Evolutionary conservation across 371 early-diverging fungal genomes (phyloP).

Genomic region (Rhizopus stolonifer): DNA sequence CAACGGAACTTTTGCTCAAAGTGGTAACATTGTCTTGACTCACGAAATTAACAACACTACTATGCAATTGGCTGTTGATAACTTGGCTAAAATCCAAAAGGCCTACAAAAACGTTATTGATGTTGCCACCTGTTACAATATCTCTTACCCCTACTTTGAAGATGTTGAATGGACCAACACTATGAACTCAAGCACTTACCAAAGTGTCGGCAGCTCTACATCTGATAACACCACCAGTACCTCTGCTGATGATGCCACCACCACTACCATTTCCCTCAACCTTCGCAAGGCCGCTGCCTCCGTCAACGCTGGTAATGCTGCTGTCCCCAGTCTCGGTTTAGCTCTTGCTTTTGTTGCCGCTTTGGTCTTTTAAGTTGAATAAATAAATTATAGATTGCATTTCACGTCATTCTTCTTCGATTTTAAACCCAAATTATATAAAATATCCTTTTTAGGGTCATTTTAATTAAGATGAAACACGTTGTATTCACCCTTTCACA

Average conservation of each 20-base stretch:
- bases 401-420: no score
- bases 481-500: no score
- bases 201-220: neutral
- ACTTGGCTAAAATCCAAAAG: conserved; percentile 27
- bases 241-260: neutral
- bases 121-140: conserved; percentile 38
- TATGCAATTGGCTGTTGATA: conserved; percentile 35
- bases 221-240: neutral
- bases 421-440: no score
- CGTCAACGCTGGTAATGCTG: neutral
- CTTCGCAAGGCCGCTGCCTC: neutral
- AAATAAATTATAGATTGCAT: neutral
- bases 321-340: neutral
- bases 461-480: no score
- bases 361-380: neutral
- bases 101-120: conserved; percentile 37
- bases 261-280: neutral
- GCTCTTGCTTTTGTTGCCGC: neutral
- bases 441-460: no score
- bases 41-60: conserved; percentile 50
- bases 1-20: conserved; percentile 33
- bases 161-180: conserved; percentile 10
- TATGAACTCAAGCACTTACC: conserved; percentile 6
- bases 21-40: conserved; percentile 37
- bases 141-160: conserved; percentile 26